Evolutionary conservation across 495 filamentous ascomycete genomes (phyloP), one percentile per base, ranked within the genome.

Genomic region (Penicillium pulvis): DNA sequence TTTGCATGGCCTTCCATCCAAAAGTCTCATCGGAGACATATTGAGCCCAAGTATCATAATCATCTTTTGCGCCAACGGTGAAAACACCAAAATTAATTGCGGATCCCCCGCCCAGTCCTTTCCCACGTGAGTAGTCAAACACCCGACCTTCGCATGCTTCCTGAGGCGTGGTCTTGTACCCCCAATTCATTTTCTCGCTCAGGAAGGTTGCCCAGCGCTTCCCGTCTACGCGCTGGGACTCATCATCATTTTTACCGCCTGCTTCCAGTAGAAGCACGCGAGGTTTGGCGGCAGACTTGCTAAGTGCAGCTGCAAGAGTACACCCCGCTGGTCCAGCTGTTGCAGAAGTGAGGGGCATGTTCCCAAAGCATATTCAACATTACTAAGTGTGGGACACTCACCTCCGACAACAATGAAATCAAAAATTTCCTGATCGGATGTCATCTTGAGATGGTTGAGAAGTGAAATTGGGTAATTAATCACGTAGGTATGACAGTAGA

Each of bases 31-130:
- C 75, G 1, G 51, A 71, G 0, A 77, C 66, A 5, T 63, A 31
- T 7, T 60, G 51, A 1, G 74, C 76, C 84, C 83, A 84, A 43
- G 82, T 73, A 33, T 87, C 78, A 60, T 85, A 89, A 62, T 90
- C 87, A 51, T 81, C 80, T 6, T 71, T 67, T 7, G 84, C 76
- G 6, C 87, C 87, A 10, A 81, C 59, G 12, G 75, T 81, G 56
- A 76, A 89, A 11, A 83, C 71, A 19, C 79, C 80, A 51, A 88
- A 89, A 68, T 90, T 90, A 55, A 89, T 82, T 16, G 81, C 81
- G 35, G 73, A 84, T 23, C 78, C 78, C 0, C 87, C 87, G 3
- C 86, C 86, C 0, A 90, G 71, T 2, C 82, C 82, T 14, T 78
- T 78, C 0, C 86, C 86, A 10, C 85, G 79, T 16, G 78, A 80